Conservation (phyloP, 495 filamentous ascomycete genomes). For the Aspergillus wentii region DNA sequence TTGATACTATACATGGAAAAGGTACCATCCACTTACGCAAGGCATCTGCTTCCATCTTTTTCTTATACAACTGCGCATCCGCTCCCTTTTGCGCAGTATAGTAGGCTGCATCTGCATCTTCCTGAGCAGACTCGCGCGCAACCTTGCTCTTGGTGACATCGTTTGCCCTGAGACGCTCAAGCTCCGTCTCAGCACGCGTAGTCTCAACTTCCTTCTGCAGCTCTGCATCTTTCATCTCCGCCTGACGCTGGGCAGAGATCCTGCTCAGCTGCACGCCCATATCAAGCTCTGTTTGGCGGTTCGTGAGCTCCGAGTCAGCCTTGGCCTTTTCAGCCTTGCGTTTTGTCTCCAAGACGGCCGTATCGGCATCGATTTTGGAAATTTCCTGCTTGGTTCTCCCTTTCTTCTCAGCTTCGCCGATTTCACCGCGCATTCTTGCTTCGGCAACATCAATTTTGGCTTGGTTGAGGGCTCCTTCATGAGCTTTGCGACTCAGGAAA, state of each 20-base stretch:
- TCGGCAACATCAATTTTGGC: constrained; percentile 74
- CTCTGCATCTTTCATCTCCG: constrained; percentile 70
- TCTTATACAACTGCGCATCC: constrained; percentile 54
- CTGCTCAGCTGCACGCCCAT: constrained; percentile 66
- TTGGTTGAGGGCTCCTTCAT: constrained; percentile 79
- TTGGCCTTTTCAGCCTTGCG: constrained; percentile 73
- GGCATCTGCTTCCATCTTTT: constrained; percentile 53
- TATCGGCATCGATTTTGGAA: constrained; percentile 75
- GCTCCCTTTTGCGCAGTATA: constrained; percentile 41
- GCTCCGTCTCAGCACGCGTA: constrained; percentile 70
- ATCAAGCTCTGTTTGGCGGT: constrained; percentile 63
- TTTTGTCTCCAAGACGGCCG: constrained; percentile 76
- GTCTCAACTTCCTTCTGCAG: constrained; percentile 68
- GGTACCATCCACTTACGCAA: constrained; percentile 18
- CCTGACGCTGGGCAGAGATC: constrained; percentile 63
- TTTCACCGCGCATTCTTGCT: constrained; percentile 70
- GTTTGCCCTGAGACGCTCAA: constrained; percentile 68
- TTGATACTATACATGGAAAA: constrained; percentile 22
- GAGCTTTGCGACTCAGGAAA: constrained; percentile 71
- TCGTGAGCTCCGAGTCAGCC: constrained; percentile 68
- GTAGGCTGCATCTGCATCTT: constrained; percentile 64
- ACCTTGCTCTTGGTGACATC: constrained; percentile 78
- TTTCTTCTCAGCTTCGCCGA: constrained; percentile 72
- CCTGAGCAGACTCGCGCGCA: constrained; percentile 62
- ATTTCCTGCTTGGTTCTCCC: constrained; percentile 76